Conservation (phyloP, 176 grass and related monocot species). For the Hsuehochloa calcarea region DNA sequence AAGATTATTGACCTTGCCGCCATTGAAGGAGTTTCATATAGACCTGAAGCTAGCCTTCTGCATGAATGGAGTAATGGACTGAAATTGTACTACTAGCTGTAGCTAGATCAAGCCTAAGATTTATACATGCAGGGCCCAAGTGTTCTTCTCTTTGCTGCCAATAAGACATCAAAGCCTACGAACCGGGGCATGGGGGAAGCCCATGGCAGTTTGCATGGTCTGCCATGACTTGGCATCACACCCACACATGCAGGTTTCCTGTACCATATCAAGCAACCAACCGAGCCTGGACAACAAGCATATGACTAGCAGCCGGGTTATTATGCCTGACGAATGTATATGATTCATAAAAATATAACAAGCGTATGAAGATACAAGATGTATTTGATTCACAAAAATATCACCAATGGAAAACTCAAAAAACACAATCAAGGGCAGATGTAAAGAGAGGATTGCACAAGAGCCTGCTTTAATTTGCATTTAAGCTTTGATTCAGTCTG, state of each 20-base stretch:
- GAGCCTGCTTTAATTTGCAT: conserved; percentile 69
- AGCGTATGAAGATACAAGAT: too few relatives aligned
- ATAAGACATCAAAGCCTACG: not conserved
- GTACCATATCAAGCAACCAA: too few relatives aligned
- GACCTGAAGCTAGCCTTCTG: not conserved
- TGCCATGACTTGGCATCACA: too few relatives aligned
- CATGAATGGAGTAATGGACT: not conserved
- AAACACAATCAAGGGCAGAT: not conserved
- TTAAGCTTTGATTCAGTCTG: conserved; percentile 51
- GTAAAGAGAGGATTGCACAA: conserved; percentile 52
- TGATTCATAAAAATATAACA: too few relatives aligned
- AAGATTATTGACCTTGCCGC: not conserved
- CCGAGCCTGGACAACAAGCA: too few relatives aligned
- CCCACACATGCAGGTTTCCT: too few relatives aligned
- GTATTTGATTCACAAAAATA: too few relatives aligned
- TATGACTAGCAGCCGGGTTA: too few relatives aligned
- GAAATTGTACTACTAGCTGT: not conserved
- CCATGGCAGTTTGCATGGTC: not conserved
- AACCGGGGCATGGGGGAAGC: not conserved
- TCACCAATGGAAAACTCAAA: not conserved
- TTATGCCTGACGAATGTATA: too few relatives aligned
- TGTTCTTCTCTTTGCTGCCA: not conserved
- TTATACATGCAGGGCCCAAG: not conserved
- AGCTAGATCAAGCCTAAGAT: not conserved
- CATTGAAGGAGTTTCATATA: not conserved